These are phyloP conservation scores for Mycoemilia scoparia DNA, from an alignment of 192 early-diverging fungal genomes.

Conservation along the genomic window DNA sequence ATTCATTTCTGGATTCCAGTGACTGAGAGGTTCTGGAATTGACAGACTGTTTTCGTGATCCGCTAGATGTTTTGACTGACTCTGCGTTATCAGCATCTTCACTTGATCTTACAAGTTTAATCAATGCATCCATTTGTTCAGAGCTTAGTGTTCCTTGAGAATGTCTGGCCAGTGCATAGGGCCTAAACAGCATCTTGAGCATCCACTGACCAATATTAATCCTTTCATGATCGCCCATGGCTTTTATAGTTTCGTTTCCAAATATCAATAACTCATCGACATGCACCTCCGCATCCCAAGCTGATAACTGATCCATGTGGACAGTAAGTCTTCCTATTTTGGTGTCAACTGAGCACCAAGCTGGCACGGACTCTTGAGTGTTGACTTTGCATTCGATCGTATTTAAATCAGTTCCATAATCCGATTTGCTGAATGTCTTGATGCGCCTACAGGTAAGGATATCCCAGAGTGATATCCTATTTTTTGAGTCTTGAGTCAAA, in stretches of 20 bases:
- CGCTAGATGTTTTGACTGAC: too few species aligned
- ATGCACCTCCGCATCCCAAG: conserved; percentile 82
- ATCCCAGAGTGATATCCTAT: conserved; percentile 80
- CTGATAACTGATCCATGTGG: conserved; percentile 57
- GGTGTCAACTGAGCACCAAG: conserved; percentile 89
- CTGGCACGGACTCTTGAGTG: conserved; percentile 50
- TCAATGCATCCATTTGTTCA: background rate
- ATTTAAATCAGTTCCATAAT: conserved; percentile 24
- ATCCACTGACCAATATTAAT: conserved; percentile 31
- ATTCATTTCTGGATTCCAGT: too few species aligned
- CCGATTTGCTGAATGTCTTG: conserved; percentile 23
- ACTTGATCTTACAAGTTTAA: conserved; percentile 1
- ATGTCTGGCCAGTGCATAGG: too few species aligned
- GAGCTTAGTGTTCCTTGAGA: too few species aligned
- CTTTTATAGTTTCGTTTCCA: conserved; percentile 12
- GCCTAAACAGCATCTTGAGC: conserved; percentile 23
- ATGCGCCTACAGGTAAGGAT: conserved; percentile 48
- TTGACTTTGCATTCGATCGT: conserved; percentile 7
- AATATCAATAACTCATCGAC: conserved; percentile 51
- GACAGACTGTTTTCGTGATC: too few species aligned
- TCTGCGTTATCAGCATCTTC: too few species aligned
- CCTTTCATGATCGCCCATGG: conserved; percentile 19
- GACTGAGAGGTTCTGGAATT: too few species aligned
- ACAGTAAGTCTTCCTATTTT: conserved; percentile 76
- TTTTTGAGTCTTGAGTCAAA: conserved; percentile 62